phyloP scores from a whole-genome alignment of 768 basidiomycete genomes.

The Clitopilus passeckerianus region DNA sequence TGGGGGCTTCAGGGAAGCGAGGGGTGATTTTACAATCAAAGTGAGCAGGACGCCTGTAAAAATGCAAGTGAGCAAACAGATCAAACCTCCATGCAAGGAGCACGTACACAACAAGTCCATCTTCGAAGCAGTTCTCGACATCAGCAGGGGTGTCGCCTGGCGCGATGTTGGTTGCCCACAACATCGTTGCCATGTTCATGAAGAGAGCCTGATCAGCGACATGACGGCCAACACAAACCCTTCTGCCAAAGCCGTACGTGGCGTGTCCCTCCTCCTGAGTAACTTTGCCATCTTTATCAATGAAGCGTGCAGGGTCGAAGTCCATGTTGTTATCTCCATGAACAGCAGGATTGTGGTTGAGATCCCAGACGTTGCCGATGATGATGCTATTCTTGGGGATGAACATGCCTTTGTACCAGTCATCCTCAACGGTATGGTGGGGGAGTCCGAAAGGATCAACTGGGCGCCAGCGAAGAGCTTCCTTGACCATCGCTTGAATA shows the following conservation, averaged over 20 bases:
- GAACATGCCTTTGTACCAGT: neutral
- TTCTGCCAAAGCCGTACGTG: conserved; percentile 21
- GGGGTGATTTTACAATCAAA: neutral
- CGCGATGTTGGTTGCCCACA: conserved; percentile 14
- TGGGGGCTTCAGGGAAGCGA: neutral
- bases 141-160: neutral
- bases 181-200: conserved; percentile 22
- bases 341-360: neutral
- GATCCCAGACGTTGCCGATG: neutral
- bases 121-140: neutral
- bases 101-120: conserved; percentile 1
- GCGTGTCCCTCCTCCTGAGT: conserved; percentile 12
- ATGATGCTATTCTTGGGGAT: neutral
- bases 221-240: conserved; percentile 27
- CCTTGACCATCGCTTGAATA: conserved; percentile 18
- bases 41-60: neutral
- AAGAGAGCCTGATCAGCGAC: conserved; percentile 28
- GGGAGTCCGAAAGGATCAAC: conserved; percentile 12
- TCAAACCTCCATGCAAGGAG: too few relatives aligned
- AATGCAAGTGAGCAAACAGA: neutral
- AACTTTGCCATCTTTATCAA: neutral
- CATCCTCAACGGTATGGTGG: neutral
- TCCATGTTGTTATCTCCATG: neutral
- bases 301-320: neutral
- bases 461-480: conserved; percentile 16